Conservation (phyloP, 2,329 filamentous ascomycete species). For the Colletotrichum higginsianum region DNA sequence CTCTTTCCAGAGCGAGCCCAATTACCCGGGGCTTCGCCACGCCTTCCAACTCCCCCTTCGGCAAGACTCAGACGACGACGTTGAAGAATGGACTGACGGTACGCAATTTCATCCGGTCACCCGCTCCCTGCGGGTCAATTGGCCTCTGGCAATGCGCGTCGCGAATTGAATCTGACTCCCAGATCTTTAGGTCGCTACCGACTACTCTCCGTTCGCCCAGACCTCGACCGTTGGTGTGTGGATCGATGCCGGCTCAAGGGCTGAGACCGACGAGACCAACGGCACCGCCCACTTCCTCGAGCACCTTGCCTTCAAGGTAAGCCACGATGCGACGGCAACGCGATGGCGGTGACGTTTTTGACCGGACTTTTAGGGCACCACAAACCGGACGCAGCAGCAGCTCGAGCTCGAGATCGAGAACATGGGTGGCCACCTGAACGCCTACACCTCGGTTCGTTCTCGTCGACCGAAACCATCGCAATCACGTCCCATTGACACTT, state of each 20-base stretch:
- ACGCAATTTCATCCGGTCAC: constrained; percentile 51
- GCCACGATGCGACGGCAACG: constrained; percentile 24
- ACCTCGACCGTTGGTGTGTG: constrained; percentile 98
- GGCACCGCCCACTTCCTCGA: constrained; percentile 99
- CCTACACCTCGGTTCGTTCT: constrained; percentile 93
- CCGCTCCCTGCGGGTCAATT: constrained; percentile 52
- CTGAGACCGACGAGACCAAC: constrained; percentile 98
- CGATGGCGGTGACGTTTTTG: constrained; percentile 18
- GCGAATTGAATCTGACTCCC: constrained; percentile 48
- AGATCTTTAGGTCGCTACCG: constrained; percentile 85
- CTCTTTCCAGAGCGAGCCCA: constrained; percentile 82
- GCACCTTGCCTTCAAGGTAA: constrained; percentile 99
- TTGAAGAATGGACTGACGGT: constrained; percentile 98
- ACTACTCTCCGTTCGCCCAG: constrained; percentile 98
- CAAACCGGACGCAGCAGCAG: constrained; percentile 95
- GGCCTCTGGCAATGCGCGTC: constrained; percentile 46
- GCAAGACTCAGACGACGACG: constrained; percentile 95
- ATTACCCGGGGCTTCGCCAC: constrained; percentile 92
- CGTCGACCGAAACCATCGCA: constrained; percentile 29
- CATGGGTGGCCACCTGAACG: constrained; percentile 99
- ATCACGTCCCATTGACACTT: constrained; percentile 30
- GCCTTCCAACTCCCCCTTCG: constrained; percentile 75
- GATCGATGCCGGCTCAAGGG: constrained; percentile 98
- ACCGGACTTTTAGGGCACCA: constrained; percentile 77
- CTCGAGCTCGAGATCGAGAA: constrained; percentile 99